Conservation (phyloP, 768 basidiomycete genomes). For the Hemileccinum impolitum region DNA sequence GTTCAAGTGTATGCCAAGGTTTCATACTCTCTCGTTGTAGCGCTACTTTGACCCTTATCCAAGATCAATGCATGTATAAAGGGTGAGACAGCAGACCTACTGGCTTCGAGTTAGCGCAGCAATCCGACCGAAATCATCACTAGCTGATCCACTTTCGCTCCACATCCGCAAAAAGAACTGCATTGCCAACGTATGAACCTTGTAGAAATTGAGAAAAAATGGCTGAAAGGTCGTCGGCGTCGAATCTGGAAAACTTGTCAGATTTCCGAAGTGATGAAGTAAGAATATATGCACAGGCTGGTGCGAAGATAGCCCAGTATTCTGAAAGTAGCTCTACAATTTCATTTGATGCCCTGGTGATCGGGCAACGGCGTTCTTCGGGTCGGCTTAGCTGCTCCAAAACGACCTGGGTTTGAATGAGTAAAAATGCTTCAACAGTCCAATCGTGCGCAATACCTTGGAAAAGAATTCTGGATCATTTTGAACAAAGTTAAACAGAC, state of each 20-base stretch:
- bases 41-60: conserved; percentile 67
- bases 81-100: conserved; percentile 42
- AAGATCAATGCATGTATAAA: conserved; percentile 1
- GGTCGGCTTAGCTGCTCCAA: conserved; percentile 78
- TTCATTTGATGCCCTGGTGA: conserved; percentile 81
- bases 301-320: conserved; percentile 82
- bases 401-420: conserved; percentile 50
- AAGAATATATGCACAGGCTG: conserved; percentile 60
- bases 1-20: conserved; percentile 81
- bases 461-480: conserved; percentile 70
- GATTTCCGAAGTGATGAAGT: background rate
- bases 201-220: conserved; percentile 82
- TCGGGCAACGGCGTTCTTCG: conserved; percentile 71
- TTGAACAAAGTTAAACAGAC: conserved; percentile 72
- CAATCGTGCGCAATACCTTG: conserved; percentile 42
- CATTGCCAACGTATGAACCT: conserved; percentile 75
- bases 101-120: conserved; percentile 79
- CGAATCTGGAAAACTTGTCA: conserved; percentile 44
- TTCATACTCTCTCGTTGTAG: conserved; percentile 70
- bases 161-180: conserved; percentile 92
- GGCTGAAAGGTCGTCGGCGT: conserved; percentile 81
- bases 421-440: background rate
- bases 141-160: conserved; percentile 79
- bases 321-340: conserved; percentile 81
- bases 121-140: conserved; percentile 75